Conservation (phyloP, 1,284 basidiomycete genomes). For the Trametes sp. region DNA sequence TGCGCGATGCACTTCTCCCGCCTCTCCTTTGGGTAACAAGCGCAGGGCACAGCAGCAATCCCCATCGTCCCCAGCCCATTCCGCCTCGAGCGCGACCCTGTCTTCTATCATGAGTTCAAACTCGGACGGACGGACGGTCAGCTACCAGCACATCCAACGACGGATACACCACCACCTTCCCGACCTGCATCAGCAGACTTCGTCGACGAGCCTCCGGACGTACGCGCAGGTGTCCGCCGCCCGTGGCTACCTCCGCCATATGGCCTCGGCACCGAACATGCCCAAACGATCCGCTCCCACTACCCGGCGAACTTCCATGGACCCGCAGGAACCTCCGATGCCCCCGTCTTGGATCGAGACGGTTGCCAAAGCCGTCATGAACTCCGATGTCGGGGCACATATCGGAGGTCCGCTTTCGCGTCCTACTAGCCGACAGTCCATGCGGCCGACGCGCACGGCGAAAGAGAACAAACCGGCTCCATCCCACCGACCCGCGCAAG, state of each 20-base stretch:
- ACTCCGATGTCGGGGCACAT: constrained; percentile 50
- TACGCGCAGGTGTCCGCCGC: constrained; percentile 55
- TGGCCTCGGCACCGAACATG: constrained; percentile 69
- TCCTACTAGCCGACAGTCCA: constrained; percentile 30
- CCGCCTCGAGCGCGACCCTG: constrained; percentile 30
- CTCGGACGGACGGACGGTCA: constrained; percentile 29
- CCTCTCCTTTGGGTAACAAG: constrained; percentile 44
- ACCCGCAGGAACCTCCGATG: constrained; percentile 44
- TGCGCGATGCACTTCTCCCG: constrained; percentile 39
- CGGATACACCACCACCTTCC: constrained; percentile 28
- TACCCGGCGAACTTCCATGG: constrained; percentile 25
- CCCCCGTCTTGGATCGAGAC: constrained; percentile 70
- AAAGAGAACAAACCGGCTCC: constrained; percentile 30
- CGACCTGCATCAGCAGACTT: constrained; percentile 38
- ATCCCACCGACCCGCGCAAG: constrained; percentile 27
- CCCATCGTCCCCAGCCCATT: constrained; percentile 27
- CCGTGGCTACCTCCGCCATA: constrained; percentile 70
- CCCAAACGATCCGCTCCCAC: constrained; percentile 33
- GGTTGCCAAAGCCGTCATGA: constrained; percentile 66
- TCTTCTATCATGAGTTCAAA: constrained; percentile 32
- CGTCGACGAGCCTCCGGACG: constrained; percentile 40
- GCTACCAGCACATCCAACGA: constrained; percentile 29
- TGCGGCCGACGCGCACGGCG: constrained; percentile 21
- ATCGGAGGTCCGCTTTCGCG: constrained; percentile 49
- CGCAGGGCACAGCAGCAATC: constrained; percentile 16